Base-by-base conservation (phyloP, 257 asterid genomes). In the Rhazya stricta region DNA sequence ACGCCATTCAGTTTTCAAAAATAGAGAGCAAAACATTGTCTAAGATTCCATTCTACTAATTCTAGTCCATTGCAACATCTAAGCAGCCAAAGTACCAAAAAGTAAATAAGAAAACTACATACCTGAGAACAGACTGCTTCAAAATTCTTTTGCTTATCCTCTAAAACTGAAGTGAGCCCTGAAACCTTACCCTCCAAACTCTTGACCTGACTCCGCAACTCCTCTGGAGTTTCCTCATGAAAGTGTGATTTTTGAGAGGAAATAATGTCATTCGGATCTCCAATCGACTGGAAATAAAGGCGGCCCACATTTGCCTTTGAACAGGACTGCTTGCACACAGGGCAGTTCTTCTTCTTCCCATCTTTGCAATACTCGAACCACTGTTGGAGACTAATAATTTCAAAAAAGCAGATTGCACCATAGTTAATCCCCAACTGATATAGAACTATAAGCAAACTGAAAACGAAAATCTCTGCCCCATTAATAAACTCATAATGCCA, bases 281-380 rank as follows among this genome's bases (percentile, higher is more conserved):
- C 91, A 79, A 86, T 77, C 0, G 98, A 95, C 81, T 92, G 98
- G 74, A 95, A 92, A 87, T 87, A 92, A 74, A 95, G 96, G 56
- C 98, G 95, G 23, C 80, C 78, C 10, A 86, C 96, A 74, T 82
- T 85, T 48, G 89, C 80, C 76, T 87, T 85, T 23, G 91, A 82
- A 78, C 98, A 95, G 19, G 76, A 75, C 85, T 89, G 97, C 84
- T 95, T 95, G 88, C 99, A 95, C 48, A 92, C 88, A 9, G 99
- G 99, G 76, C 99, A 95, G 67, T 74, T 88, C 89, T 85, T 89
- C 89, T 91, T 92, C 96, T 89, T 95, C 80, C 83, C 79, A 53
- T 88, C 89, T 54, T 90, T 90, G 74, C 99, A 92, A 83, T 91
- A 95, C 89, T 95, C 99, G 37, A 95, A 91, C 98, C 98, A 95